phyloP scores from a whole-genome alignment of 1,139 yeast species.

The Debaryomycetaceae sp. region DNA sequence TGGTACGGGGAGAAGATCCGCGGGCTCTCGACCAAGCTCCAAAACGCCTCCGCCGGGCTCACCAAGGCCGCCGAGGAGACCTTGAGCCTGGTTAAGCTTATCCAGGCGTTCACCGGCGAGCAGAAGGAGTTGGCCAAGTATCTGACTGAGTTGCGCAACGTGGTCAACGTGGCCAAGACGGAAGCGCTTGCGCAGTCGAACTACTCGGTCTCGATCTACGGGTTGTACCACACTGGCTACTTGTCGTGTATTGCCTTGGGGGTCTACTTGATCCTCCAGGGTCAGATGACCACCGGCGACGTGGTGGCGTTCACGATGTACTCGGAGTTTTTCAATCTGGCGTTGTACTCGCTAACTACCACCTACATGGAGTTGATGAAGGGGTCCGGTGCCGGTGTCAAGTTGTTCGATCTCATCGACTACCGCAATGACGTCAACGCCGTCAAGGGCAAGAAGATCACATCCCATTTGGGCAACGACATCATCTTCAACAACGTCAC shows the following conservation, averaged over 20 bases:
- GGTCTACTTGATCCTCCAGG: constrained; percentile 38
- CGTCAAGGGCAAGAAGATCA: constrained; percentile 35
- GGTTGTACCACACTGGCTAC: constrained; percentile 43
- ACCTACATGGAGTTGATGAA: constrained; percentile 54
- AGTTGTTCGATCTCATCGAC: constrained; percentile 44
- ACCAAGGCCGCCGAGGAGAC: constrained; percentile 47
- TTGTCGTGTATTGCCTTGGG: constrained; percentile 44
- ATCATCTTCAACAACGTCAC: constrained; percentile 63
- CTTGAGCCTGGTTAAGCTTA: constrained; percentile 38
- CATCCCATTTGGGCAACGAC: constrained; percentile 46
- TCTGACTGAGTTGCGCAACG: constrained; percentile 37
- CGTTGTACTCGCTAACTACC: constrained; percentile 45
- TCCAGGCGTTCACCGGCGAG: constrained; percentile 46
- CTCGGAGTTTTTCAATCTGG: constrained; percentile 47
- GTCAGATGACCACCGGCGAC: constrained; percentile 44
- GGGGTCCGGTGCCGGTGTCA: constrained; percentile 52
- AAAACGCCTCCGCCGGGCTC: constrained; percentile 45
- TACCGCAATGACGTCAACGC: constrained; percentile 41
- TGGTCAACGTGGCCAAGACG: constrained; percentile 38
- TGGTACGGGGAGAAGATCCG: constrained; percentile 48
- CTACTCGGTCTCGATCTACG: constrained; percentile 42
- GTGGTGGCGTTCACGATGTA: constrained; percentile 49
- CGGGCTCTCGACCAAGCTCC: constrained; percentile 38
- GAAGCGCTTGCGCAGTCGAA: constrained; percentile 48
- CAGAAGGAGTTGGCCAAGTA: constrained; percentile 40